Base-by-base conservation (phyloP, 768 basidiomycete species). In the Rickenella mellea region DNA sequence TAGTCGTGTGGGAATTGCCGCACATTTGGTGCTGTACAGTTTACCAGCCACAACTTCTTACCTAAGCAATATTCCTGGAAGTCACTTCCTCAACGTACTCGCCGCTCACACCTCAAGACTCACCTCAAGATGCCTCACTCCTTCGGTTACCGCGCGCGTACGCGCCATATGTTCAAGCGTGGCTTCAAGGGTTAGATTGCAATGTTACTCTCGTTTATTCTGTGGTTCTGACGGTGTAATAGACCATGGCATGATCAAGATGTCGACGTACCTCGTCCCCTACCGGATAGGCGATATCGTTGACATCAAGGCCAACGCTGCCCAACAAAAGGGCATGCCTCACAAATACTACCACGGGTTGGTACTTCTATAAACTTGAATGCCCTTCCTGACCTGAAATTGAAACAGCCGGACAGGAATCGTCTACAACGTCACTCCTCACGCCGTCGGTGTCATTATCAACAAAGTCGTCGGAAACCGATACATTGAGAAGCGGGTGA, bases 261-360 rank as follows among this genome's bases (percentile, higher is more conserved):
- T 97, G 60, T 92, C 94, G 50, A 97, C 92, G 17, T 98, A 80
- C 80, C 71, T 98, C 58, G 76, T 83, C 67, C 80, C 80, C 71
- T 99, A 85, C 80, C 79, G 79, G 52, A 80, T 98, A 52, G 96
- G 96, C 49, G 96, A 99, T 63, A 96, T 98, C 55, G 96, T 99
- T 55, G 96, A 99, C 71, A 98, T 99, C 78, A 97, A 96, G 74
- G 94, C 94, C 53, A 98, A 99, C 61, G 79, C 93, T 46, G 89
- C 96, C 32, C 88, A 96, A 68, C 96, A 99, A 80, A 94, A 93
- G 84, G 96, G 96, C 67, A 96, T 98, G 91, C 93, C 93, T 64
- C 94, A 97, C 76, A 97, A 97, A 70, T 93, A 76, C 78, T 92
- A 92, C 74, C 90, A 92, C 55, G 90, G 88, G 91, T 92, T 50